Evolutionary conservation across 2,329 filamentous ascomycete species (phyloP).

Genomic region (Fusarium sacchari): DNA sequence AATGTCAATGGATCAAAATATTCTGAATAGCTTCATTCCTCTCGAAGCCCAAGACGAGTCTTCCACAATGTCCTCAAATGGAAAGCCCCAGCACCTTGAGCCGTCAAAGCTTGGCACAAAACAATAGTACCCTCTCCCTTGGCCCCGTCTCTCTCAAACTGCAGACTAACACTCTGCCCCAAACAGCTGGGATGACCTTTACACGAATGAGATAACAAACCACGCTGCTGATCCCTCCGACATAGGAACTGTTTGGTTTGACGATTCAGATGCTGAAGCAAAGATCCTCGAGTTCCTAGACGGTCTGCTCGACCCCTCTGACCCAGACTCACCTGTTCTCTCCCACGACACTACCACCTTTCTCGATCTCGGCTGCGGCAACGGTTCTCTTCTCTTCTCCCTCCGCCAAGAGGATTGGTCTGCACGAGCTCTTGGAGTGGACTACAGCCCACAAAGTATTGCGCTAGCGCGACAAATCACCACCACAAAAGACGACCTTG

Average conservation of each 20-base stretch:
- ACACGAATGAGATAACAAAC: conserved; percentile 76
- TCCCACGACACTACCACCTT: conserved; percentile 63
- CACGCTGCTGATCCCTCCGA: conserved; percentile 77
- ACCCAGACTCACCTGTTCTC: conserved; percentile 35
- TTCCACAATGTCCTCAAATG: conserved; percentile 31
- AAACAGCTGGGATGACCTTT: conserved; percentile 78
- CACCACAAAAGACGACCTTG: conserved; percentile 34
- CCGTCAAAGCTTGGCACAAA: conserved; percentile 87
- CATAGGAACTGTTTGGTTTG: conserved; percentile 95
- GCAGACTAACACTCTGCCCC: conserved; percentile 15
- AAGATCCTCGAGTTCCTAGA: conserved; percentile 79
- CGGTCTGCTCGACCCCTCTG: conserved; percentile 43
- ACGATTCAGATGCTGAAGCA: conserved; percentile 86
- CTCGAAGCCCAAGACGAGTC: neutral
- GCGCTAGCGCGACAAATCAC: conserved; percentile 76
- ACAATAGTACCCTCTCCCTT: conserved; percentile 74
- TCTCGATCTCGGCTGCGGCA: conserved; percentile 92
- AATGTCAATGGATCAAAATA: neutral
- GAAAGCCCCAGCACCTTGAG: conserved; percentile 72
- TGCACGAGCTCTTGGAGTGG: conserved; percentile 83
- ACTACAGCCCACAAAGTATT: conserved; percentile 83
- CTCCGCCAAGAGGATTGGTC: conserved; percentile 72
- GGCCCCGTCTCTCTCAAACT: neutral
- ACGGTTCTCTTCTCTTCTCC: conserved; percentile 90
- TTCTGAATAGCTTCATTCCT: conserved; percentile 18